Base-by-base conservation (phyloP, 208 protist genomes). In the Leishmania lainsoni region DNA sequence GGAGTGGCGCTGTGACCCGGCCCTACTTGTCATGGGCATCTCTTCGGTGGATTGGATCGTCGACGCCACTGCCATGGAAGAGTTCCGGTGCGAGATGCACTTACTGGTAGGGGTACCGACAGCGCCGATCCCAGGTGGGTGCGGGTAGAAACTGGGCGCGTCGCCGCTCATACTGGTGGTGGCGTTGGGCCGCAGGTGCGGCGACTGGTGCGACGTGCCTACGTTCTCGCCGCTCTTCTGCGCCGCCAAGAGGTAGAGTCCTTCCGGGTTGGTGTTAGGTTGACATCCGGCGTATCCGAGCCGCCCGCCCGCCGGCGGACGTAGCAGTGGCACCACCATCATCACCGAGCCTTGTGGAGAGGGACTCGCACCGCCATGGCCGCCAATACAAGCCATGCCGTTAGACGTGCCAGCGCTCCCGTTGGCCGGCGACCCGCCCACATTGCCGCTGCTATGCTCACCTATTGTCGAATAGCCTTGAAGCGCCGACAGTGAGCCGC, bases 321-420 rank as follows among this genome's bases (percentile, higher is more conserved):
- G 82, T 56, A 86, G 74, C 82, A 86, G 59, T 42, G 82, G 82
- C 72, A 86, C 78, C 56, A 78, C 78, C 76, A 58, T 8, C 61
- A 70, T 52, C 58, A 45, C 61, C 14, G 49, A 3, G 3, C 63
- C 32, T 56, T 68, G 29, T 70, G 59, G 29, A 6, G 58, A 71
- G 45, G 51, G 16, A 45, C 61, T 51, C 10, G 49, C n/a, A 29
- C 54, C 39, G 16, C 9, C 22, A 45, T 54, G 75, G 76, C 59
- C 32, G 52, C 74, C 59, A 48, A 29, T 49, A 68, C 26, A 48
- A 68, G 35, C 35, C 52, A 65, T 68, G 16, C 39, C 26, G n/a
- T 20, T 48, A 17, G 68, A 2, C 51, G 39, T 32, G 26, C 29
- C 51, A 14, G 51, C 26, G 48, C 35, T 49, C 2, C 52, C 73